These are phyloP conservation scores for Spergularia bocconei DNA, from an alignment of 148 eudicot species.

Conservation along the genomic window DNA sequence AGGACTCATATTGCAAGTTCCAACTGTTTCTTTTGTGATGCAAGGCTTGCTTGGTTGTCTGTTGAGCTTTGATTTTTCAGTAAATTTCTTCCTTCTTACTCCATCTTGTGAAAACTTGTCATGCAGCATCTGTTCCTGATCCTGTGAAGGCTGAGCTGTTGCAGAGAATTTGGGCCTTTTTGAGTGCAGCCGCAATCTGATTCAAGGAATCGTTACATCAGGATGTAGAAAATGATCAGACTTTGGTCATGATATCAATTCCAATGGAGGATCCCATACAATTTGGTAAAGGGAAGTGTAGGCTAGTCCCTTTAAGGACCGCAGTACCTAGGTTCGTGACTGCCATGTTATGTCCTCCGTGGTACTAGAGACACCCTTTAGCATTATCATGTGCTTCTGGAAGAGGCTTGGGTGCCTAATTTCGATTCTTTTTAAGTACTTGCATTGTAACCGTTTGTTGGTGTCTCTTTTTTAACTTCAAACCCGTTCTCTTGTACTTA, in stretches of 20 bases:
- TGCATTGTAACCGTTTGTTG: neutral
- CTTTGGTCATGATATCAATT: neutral
- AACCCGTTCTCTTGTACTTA: no score
- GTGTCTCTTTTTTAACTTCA: neutral
- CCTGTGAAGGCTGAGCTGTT: slow-evolving; percentile 66
- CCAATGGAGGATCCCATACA: neutral
- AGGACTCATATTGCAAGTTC: no score
- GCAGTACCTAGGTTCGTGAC: slow-evolving; percentile 6
- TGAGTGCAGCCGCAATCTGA: slow-evolving; percentile 58
- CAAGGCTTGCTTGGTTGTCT: neutral
- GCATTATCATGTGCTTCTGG: neutral
- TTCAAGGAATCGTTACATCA: neutral
- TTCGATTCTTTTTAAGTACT: slow-evolving; percentile 8
- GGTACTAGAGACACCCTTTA: neutral
- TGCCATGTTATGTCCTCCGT: slow-evolving; percentile 10
- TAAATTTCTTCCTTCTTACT: neutral
- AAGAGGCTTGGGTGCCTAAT: neutral
- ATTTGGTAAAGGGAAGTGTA: slow-evolving; percentile 12
- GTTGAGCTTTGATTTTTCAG: neutral
- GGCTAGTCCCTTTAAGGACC: slow-evolving; percentile 7
- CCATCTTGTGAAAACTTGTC: neutral
- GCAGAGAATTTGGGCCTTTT: slow-evolving; percentile 62
- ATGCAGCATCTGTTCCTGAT: slow-evolving; percentile 68
- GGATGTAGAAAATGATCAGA: slow-evolving; percentile 3
- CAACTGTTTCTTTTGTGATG: neutral